Evolutionary conservation across 208 protist species (phyloP).

Genomic region (Leptomonas seymouri): DNA sequence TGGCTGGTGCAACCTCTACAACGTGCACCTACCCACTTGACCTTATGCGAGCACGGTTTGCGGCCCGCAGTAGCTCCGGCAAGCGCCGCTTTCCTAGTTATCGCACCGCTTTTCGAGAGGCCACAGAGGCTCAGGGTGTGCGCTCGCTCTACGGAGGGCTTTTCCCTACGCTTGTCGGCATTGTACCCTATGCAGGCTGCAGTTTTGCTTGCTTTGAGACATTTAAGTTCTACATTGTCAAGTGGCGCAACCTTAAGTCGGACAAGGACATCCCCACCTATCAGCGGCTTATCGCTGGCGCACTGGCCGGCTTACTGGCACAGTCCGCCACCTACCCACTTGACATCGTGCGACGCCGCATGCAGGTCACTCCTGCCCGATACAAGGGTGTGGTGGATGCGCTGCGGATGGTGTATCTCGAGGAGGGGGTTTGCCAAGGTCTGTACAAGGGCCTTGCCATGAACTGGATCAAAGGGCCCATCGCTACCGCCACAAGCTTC

Average conservation of each 20-base stretch:
- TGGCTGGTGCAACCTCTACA: constrained; percentile 93
- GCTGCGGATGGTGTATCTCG: constrained; percentile 63
- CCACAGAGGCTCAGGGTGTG: constrained; percentile 58
- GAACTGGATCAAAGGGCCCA: constrained; percentile 96
- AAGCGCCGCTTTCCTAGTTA: constrained; percentile 81
- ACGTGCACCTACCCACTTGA: constrained; percentile 95
- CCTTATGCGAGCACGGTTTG: constrained; percentile 92
- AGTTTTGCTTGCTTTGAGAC: constrained; percentile 94
- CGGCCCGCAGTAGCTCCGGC: constrained; percentile 60
- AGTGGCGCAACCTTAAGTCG: constrained; percentile 46
- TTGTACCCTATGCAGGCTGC: constrained; percentile 94
- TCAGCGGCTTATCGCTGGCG: constrained; percentile 81
- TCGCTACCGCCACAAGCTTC: constrained; percentile 89
- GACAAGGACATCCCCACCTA: constrained; percentile 73
- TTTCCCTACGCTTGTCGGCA: constrained; percentile 91
- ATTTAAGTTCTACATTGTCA: constrained; percentile 77
- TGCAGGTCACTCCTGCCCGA: constrained; percentile 87
- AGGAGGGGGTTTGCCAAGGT: constrained; percentile 78
- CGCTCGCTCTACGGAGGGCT: constrained; percentile 86
- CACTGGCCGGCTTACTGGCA: constrained; percentile 85
- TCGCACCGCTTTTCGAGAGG: constrained; percentile 58
- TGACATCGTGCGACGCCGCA: constrained; percentile 93
- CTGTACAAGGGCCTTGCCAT: constrained; percentile 93
- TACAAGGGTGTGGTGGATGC: constrained; percentile 75
- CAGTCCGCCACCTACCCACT: constrained; percentile 95